A percentile compares a stretch with the other conserved stretches of the same genome.
phyloP scores from a whole-genome alignment of 2,329 filamentous ascomycete genomes.

The Lachnellula suecica region DNA sequence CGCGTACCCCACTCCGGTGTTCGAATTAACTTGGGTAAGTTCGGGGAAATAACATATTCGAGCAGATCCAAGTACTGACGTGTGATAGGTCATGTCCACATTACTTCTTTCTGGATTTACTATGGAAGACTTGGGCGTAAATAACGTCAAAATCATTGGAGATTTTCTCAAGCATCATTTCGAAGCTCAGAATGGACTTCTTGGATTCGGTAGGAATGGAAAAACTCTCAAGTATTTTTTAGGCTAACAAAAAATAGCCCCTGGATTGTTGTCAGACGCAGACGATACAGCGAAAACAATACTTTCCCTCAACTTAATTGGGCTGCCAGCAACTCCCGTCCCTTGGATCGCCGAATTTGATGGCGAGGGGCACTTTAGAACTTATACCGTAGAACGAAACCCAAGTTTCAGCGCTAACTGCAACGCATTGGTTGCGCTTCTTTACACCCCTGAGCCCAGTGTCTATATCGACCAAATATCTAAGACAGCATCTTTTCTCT shows the following conservation, averaged over 20 bases:
- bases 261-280: neutral
- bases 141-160: neutral
- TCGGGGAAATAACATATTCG: neutral
- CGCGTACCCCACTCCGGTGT: neutral
- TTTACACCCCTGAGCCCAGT: neutral
- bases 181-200: neutral
- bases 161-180: neutral
- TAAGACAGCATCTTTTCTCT: neutral
- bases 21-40: neutral
- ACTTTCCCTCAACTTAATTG: neutral
- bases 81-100: neutral
- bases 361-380: neutral
- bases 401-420: neutral
- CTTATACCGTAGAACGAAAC: slow-evolving; percentile 1
- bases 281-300: neutral
- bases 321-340: neutral
- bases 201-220: neutral
- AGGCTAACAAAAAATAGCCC: neutral
- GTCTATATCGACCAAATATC: neutral
- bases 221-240: neutral
- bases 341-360: slow-evolving; percentile 2
- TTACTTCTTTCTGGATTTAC: neutral
- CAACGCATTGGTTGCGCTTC: neutral
- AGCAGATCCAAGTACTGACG: neutral
- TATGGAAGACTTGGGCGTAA: neutral